Base-by-base conservation (phyloP, 2,329 filamentous ascomycete species). In the Sporothrix pallida region DNA sequence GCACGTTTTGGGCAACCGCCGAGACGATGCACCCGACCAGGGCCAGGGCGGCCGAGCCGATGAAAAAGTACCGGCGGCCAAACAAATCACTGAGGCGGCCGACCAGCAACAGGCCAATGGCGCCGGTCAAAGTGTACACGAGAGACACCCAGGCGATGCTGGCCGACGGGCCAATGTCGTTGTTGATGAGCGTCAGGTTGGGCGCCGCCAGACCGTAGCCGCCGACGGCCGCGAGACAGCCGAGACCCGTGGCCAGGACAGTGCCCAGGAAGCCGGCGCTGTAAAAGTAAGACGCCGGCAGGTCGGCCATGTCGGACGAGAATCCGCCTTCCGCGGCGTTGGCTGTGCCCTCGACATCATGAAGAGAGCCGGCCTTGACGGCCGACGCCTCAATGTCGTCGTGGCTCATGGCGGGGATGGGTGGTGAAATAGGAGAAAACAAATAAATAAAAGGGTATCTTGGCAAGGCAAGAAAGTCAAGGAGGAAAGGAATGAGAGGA, bases 11-110 rank as follows among this genome's bases (percentile, higher is more conserved):
- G 5, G 82, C 82, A 6, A 79, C 80, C 17, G 81, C 81, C 70
- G 80, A 80, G 60, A 83, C 78, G 69, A 84, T 81, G 67, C 78
- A 78, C 9, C 82, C 81, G 68, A 84, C 77, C 26, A 83, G 77
- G 5, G 78, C 80, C 1, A 84, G 77, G 4, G 74, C 75, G 13
- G 77, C 77, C 20, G 78, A 79, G 20, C 76, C 74, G 50, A 79
- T 76, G 70, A 79, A 79, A 26, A 79, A 75, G 77, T 77, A 79
- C n/a, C 78, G 79, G 3, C 78, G 77, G 26, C 77, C 79, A 70
- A 80, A 79, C 73, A 78, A 79, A 72, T 78, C 78, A 42, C 58
- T 62, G 26, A 62, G 26, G 12, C 58, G 58, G 58, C 58, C 58
- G 26, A 62, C 58, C 58, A 62, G 48, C 23, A 70, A 60, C 48